A percentile compares a stretch with the other conserved stretches of the same genome.
These are phyloP conservation scores for Saturnispora serradocipensis DNA, from an alignment of 805 yeast species.

Conservation along the genomic window DNA sequence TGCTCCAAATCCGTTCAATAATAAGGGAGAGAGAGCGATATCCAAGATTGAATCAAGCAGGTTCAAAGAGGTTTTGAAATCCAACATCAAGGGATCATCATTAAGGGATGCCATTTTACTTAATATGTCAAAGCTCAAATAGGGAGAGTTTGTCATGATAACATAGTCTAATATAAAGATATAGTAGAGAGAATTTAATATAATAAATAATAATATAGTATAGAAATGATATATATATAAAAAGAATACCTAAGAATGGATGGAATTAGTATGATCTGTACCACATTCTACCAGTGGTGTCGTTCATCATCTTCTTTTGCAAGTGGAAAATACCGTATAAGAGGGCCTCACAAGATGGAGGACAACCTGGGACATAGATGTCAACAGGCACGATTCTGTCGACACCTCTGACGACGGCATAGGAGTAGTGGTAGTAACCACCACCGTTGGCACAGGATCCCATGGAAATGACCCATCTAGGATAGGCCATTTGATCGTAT, in stretches of 20 bases:
- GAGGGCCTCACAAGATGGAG: conserved; percentile 85
- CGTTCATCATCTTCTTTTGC: conserved; percentile 82
- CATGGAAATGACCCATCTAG: conserved; percentile 91
- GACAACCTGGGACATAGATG: conserved; percentile 88
- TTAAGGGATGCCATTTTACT: conserved; percentile 42
- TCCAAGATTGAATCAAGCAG: conserved; percentile 36
- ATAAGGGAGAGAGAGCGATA: conserved; percentile 42
- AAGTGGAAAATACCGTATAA: conserved; percentile 85
- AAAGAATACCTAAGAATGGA: conserved; percentile 1
- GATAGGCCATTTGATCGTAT: conserved; percentile 91
- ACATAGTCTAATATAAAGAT: too few relatives aligned
- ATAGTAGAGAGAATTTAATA: background rate
- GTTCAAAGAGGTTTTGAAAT: conserved; percentile 49
- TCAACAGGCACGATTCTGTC: conserved; percentile 85
- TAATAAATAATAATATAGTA: conserved; percentile 1
- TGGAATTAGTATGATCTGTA: conserved; percentile 42
- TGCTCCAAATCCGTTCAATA: conserved; percentile 27
- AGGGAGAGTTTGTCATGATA: background rate
- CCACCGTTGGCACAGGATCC: conserved; percentile 94
- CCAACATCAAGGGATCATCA: conserved; percentile 36
- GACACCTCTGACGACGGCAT: conserved; percentile 83
- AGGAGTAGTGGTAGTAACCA: conserved; percentile 84
- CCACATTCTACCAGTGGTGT: conserved; percentile 78
- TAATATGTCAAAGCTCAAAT: conserved; percentile 15
- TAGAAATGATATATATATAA: background rate